A percentile compares a stretch with the other conserved stretches of the same genome.
These are phyloP conservation scores for Collybiopsis confluens DNA, from an alignment of 768 basidiomycete species.

Conservation along the genomic window DNA sequence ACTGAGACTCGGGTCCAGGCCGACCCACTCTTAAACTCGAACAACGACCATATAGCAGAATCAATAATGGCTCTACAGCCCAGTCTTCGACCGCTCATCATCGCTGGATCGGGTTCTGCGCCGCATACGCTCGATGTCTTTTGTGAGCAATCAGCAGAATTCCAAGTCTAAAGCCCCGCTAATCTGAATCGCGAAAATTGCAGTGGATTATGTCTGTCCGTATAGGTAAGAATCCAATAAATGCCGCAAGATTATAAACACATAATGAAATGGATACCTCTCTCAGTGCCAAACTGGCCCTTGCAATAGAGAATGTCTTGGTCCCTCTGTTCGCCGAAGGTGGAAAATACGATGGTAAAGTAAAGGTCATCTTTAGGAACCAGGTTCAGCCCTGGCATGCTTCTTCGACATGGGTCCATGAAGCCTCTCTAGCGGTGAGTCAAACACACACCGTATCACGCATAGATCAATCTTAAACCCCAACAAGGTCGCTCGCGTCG, in stretches of 20 bases:
- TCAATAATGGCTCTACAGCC: slow-evolving; percentile 76
- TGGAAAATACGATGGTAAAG: slow-evolving; percentile 66
- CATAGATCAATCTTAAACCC: no score
- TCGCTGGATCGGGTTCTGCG: slow-evolving; percentile 55
- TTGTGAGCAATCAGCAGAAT: slow-evolving; percentile 36
- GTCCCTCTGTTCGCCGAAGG: slow-evolving; percentile 53
- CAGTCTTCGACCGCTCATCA: slow-evolving; percentile 56
- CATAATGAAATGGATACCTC: background rate
- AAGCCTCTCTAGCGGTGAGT: slow-evolving; percentile 76
- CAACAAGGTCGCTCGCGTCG: slow-evolving; percentile 57
- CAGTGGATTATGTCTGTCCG: slow-evolving; percentile 88
- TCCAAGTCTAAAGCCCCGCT: background rate
- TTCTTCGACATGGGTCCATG: slow-evolving; percentile 71
- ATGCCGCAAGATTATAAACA: no score
- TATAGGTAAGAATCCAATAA: slow-evolving; percentile 51
- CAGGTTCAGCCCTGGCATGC: slow-evolving; percentile 82
- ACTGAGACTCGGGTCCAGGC: no score
- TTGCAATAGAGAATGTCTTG: slow-evolving; percentile 55
- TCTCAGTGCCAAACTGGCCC: slow-evolving; percentile 55
- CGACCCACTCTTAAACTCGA: no score
- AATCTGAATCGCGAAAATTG: background rate
- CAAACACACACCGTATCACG: background rate
- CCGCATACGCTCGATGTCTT: slow-evolving; percentile 82
- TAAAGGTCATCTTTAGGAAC: slow-evolving; percentile 66
- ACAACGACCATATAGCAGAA: no score